Conservation (phyloP, 495 filamentous ascomycete genomes). For the Penicillium maclennaniae region DNA sequence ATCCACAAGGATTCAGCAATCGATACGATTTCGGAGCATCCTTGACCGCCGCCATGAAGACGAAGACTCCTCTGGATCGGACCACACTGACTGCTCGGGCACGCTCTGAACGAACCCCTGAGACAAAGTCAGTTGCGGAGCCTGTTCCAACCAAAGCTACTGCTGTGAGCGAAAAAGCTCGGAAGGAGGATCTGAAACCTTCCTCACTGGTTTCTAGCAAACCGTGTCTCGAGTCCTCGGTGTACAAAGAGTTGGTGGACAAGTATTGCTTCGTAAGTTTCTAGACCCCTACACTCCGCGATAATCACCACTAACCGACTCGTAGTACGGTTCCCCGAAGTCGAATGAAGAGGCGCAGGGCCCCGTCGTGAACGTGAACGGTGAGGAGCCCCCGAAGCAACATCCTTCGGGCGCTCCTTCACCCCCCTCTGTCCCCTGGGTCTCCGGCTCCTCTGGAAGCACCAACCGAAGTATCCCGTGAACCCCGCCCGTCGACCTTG, state of each 20-base stretch:
- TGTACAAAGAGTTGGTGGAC: constrained; percentile 91
- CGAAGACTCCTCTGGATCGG: constrained; percentile 50
- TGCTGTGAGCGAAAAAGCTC: constrained; percentile 21
- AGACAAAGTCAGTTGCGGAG: constrained; percentile 6
- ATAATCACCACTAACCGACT: constrained; percentile 12
- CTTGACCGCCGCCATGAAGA: constrained; percentile 73
- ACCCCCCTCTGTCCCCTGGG: constrained; percentile 22
- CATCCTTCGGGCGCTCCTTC: constrained; percentile 16
- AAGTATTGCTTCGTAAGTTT: constrained; percentile 98
- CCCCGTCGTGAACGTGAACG: constrained; percentile 14
- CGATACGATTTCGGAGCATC: constrained; percentile 94
- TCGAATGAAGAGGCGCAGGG: constrained; percentile 9
- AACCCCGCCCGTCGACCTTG: constrained; percentile 12
- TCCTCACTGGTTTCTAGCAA: constrained; percentile 54
- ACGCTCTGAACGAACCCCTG: constrained; percentile 22
- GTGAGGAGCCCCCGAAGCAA: constrained; percentile 13
- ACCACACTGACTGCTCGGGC: constrained; percentile 41
- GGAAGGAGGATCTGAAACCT: constrained; percentile 35
- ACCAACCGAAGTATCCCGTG: constrained; percentile 12
- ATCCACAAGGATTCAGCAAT: constrained; percentile 77
- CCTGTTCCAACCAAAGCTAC: constrained; percentile 12
- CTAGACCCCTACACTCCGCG: neutral
- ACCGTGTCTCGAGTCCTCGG: constrained; percentile 70
- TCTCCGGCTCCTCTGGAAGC: constrained; percentile 21
- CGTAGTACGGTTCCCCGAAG: constrained; percentile 47